Evolutionary conservation across 192 early-diverging fungal species (phyloP).

Genomic region (Gorgonomyces haynaldii): DNA sequence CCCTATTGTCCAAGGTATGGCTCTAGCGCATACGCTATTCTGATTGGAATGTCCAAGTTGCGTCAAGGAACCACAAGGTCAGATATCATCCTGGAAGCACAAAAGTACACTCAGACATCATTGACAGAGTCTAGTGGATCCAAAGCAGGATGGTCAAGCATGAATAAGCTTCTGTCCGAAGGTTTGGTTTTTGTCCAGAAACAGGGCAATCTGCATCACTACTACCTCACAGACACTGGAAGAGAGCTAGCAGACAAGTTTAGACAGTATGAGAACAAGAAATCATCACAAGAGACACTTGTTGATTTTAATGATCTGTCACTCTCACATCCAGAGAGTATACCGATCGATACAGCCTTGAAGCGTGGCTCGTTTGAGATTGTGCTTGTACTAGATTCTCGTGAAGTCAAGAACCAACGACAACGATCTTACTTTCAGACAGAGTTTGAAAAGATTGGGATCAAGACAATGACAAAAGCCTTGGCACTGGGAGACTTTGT

Average conservation of each 20-base stretch:
- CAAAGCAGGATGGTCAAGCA: slow-evolving; percentile 61
- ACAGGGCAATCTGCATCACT: slow-evolving; percentile 48
- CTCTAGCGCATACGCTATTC: slow-evolving; percentile 69
- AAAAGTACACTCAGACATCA: slow-evolving; percentile 55
- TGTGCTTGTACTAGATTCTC: slow-evolving; percentile 63
- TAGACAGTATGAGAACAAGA: background rate
- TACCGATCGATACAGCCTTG: background rate
- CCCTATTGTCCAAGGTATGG: slow-evolving; percentile 66
- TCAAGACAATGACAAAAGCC: slow-evolving; percentile 42
- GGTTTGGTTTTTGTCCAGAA: slow-evolving; percentile 47
- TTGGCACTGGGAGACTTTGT: slow-evolving; percentile 80
- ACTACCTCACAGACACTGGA: slow-evolving; percentile 62
- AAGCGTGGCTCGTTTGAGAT: slow-evolving; percentile 45
- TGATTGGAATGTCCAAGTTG: slow-evolving; percentile 49
- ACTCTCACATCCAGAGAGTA: background rate
- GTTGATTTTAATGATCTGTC: background rate
- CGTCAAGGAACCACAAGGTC: slow-evolving; percentile 41
- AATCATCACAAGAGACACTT: background rate
- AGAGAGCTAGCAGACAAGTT: slow-evolving; percentile 35
- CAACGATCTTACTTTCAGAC: slow-evolving; percentile 65
- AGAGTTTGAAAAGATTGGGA: slow-evolving; percentile 45
- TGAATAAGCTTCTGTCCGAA: slow-evolving; percentile 61
- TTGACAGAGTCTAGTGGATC: slow-evolving; percentile 42
- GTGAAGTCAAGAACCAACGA: slow-evolving; percentile 59
- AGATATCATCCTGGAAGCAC: slow-evolving; percentile 54